A percentile compares a stretch with the other conserved stretches of the same genome.
These are phyloP conservation scores for Metschnikowia anglica DNA, from an alignment of 805 yeast genomes.

Conservation along the genomic window DNA sequence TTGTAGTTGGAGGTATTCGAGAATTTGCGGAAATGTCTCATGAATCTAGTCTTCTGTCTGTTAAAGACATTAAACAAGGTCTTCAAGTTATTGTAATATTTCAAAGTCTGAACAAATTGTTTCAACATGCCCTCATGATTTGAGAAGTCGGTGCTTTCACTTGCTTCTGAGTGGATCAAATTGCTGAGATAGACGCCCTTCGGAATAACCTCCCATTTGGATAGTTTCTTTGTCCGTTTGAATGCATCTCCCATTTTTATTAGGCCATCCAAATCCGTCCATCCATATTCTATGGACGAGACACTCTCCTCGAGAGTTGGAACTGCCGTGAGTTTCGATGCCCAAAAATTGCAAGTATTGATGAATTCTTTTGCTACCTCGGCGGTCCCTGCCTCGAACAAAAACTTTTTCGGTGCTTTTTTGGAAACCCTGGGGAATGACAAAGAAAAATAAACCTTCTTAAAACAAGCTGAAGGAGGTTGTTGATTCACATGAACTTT, in stretches of 20 bases:
- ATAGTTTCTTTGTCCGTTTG: slow-evolving; percentile 33
- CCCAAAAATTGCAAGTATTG: slow-evolving; percentile 86
- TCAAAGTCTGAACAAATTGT: slow-evolving; percentile 42
- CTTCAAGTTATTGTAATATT: slow-evolving; percentile 42
- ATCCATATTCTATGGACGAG: slow-evolving; percentile 80
- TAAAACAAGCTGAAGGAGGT: slow-evolving; percentile 20
- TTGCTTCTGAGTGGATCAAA: slow-evolving; percentile 29
- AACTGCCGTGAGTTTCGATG: slow-evolving; percentile 77
- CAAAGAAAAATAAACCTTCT: slow-evolving; percentile 49
- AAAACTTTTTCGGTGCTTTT: slow-evolving; percentile 40
- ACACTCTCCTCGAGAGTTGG: slow-evolving; percentile 68
- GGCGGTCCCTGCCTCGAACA: slow-evolving; percentile 64
- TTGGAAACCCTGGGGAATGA: slow-evolving; percentile 49
- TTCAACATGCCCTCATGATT: slow-evolving; percentile 43
- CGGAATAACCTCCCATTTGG: slow-evolving; percentile 45
- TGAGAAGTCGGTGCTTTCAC: slow-evolving; percentile 17
- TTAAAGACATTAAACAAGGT: slow-evolving; percentile 34
- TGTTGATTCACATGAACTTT: slow-evolving; percentile 11
- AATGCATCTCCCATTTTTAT: slow-evolving; percentile 29
- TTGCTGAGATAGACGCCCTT: slow-evolving; percentile 43
- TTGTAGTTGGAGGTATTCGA: slow-evolving; percentile 35
- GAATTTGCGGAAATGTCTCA: slow-evolving; percentile 29
- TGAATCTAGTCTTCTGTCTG: slow-evolving; percentile 30
- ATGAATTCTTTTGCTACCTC: slow-evolving; percentile 70
- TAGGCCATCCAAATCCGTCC: slow-evolving; percentile 50